phyloP scores from a whole-genome alignment of 495 filamentous ascomycete genomes.

The Xylaria sp. region DNA sequence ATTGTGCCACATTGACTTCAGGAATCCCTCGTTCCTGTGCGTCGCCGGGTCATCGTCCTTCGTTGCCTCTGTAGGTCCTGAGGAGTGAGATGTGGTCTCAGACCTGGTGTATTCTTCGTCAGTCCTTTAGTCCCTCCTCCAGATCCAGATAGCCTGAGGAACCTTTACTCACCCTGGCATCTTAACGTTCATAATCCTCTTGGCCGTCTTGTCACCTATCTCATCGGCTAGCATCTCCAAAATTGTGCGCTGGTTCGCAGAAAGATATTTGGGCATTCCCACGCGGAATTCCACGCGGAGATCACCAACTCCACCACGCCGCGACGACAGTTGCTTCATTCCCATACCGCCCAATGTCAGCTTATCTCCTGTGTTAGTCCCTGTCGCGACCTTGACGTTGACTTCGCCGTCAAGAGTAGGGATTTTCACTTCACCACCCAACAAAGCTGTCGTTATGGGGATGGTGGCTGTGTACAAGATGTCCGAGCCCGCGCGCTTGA shows the following conservation, averaged over 20 bases:
- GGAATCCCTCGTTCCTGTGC: conserved; percentile 79
- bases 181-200: conserved; percentile 77
- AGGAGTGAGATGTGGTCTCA: conserved; percentile 9
- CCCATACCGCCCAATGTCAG: conserved; percentile 87
- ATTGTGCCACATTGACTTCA: conserved; percentile 89
- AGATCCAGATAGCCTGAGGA: background rate
- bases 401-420: conserved; percentile 92
- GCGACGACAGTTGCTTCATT: conserved; percentile 77
- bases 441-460: conserved; percentile 88
- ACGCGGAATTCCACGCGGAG: conserved; percentile 94
- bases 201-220: conserved; percentile 89
- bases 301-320: conserved; percentile 71
- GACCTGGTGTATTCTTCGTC: conserved; percentile 9
- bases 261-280: conserved; percentile 90
- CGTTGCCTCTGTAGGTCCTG: conserved; percentile 27
- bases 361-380: conserved; percentile 90
- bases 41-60: conserved; percentile 47
- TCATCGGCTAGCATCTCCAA: conserved; percentile 96
- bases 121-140: background rate
- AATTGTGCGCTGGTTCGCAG: conserved; percentile 85
- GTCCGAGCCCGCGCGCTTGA: conserved; percentile 83
- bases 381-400: conserved; percentile 84
- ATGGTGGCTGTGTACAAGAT: conserved; percentile 91
- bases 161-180: conserved; percentile 43
- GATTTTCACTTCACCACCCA: conserved; percentile 87